Base-by-base conservation (phyloP, 371 early-diverging fungal genomes). In the Cokeromyces recurvatus region DNA sequence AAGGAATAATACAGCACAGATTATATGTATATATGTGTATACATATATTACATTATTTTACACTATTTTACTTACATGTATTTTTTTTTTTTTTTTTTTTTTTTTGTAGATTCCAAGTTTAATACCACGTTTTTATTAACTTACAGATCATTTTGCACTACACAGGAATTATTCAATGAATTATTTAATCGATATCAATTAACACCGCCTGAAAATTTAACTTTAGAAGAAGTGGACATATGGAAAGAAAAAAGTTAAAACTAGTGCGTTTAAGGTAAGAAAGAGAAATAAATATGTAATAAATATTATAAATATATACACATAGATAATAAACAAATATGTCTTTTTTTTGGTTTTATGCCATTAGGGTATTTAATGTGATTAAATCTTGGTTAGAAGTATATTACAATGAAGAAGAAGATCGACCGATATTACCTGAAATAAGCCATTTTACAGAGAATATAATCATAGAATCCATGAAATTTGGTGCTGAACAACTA, bases 341-440 rank as follows among this genome's bases (percentile, higher is more conserved):
- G 29, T 7, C 29, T 27, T 7, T 7, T 5, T 27, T 27, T 27
- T 27, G 11, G 5, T 5, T 27, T 7, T 27, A 27, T 27, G 11
- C 11, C 11, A 17, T 24, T 38, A 71, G 80, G n/a, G 95, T 97
- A 2, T 89, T 85, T 63, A 94, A 92, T 59, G 82, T 94, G 8
- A 84, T 94, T 59, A 92, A 93, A 54, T 78, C 80, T 8, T 97
- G 97, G 97, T 71, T 97, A 6, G 94, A 95, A 51, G 73, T 74
- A 38, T 86, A 86, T 59, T 94, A 86, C 72, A 69, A 85, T 12
- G 92, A 93, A 50, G 85, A 85, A 52, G 79, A 85, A 48, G 88
- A 86, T 42, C 51, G 64, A 14, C 60, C 31, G 3, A 78, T 82
- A 15, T 63, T 94, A 29, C 80, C 86, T 17, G 68, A 64, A 49